Evolutionary conservation across 2,329 filamentous ascomycete species (phyloP).

Genomic region (Ophiostoma piceae): DNA sequence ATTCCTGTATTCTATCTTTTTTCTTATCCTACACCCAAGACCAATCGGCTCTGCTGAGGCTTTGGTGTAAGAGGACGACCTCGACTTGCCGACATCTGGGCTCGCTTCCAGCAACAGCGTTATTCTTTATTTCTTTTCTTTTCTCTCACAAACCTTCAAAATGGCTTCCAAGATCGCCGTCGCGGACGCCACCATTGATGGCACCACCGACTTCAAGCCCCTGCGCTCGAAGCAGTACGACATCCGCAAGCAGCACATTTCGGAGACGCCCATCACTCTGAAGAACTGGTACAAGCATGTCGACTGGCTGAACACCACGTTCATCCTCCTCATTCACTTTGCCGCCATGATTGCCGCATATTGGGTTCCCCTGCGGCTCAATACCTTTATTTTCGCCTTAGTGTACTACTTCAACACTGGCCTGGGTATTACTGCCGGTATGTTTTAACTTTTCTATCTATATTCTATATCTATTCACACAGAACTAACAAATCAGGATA

Average conservation of each 20-base stretch:
- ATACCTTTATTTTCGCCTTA: slow-evolving; percentile 69
- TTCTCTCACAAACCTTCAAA: slow-evolving; percentile 20
- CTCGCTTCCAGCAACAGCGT: neutral
- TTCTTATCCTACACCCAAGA: neutral
- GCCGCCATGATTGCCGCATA: slow-evolving; percentile 67
- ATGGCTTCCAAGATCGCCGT: slow-evolving; percentile 38
- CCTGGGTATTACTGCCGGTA: slow-evolving; percentile 72
- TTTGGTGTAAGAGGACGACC: slow-evolving; percentile 15
- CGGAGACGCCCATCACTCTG: slow-evolving; percentile 72
- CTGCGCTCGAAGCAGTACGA: slow-evolving; percentile 47
- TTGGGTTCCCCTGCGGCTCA: slow-evolving; percentile 68
- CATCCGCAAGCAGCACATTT: slow-evolving; percentile 73
- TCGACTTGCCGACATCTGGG: neutral
- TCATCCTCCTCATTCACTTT: slow-evolving; percentile 74
- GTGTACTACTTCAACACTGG: slow-evolving; percentile 80
- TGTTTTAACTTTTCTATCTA: slow-evolving; percentile 29
- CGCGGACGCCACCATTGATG: slow-evolving; percentile 44
- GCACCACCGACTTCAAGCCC: slow-evolving; percentile 53
- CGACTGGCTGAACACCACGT: slow-evolving; percentile 83
- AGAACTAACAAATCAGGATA: slow-evolving; percentile 47
- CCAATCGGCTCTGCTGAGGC: slow-evolving; percentile 18
- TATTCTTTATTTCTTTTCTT: neutral
- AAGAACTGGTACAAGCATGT: slow-evolving; percentile 87
- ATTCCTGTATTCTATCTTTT: neutral
- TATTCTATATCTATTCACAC: neutral